Percentiles rank a stretch among this genome's conserved stretches.
phyloP scores from a whole-genome alignment of 2,329 filamentous ascomycete genomes.

The Chaetomiaceae sp. region DNA sequence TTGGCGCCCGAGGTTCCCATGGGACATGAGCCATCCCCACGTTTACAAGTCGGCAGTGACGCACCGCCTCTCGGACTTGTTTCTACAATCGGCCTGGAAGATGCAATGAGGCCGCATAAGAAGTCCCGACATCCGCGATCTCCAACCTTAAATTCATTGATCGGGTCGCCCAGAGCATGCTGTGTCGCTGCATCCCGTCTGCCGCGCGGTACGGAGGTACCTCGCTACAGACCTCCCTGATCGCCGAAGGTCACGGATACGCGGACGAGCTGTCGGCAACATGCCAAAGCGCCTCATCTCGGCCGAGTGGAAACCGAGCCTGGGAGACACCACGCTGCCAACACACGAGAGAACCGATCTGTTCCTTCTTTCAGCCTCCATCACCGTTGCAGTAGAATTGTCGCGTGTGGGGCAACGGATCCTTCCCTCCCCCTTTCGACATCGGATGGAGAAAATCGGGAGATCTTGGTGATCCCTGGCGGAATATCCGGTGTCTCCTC shows the following conservation, averaged over 20 bases:
- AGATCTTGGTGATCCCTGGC: constrained; percentile 3
- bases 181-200: constrained; percentile 15
- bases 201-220: neutral
- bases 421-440: neutral
- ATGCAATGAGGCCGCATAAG: constrained; percentile 13
- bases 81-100: constrained; percentile 26
- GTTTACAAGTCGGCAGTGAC: constrained; percentile 19
- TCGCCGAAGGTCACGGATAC: neutral
- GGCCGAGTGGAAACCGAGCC: constrained; percentile 10
- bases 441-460: constrained; percentile 1
- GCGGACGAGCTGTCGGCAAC: neutral
- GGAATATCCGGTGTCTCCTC: neutral
- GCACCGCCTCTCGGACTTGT: constrained; percentile 23
- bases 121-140: constrained; percentile 20
- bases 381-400: too few species aligned
- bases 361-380: neutral
- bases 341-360: neutral
- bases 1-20: constrained; percentile 10
- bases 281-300: constrained; percentile 10
- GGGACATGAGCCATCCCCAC: constrained; percentile 16
- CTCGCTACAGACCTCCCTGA: neutral
- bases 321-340: neutral
- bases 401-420: too few species aligned
- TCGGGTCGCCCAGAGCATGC: constrained; percentile 7
- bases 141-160: constrained; percentile 25